Evolutionary conservation across 2,329 filamentous ascomycete genomes (phyloP).

Genomic region (Xylariaceae sp.): DNA sequence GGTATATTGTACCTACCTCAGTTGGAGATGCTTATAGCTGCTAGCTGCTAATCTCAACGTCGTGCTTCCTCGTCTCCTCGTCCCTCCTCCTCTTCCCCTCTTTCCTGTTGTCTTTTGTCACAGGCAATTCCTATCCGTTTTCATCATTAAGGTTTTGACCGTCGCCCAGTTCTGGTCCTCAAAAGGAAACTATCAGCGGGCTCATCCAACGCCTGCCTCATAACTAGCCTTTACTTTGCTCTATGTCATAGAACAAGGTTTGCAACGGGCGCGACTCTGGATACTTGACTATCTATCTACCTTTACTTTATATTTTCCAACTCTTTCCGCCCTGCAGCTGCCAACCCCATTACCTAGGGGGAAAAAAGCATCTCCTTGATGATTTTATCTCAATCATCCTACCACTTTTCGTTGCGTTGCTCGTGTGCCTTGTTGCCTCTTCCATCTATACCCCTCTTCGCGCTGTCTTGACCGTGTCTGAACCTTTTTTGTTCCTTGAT

Average conservation of each 20-base stretch:
- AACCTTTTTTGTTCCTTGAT: neutral
- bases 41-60: slow-evolving; percentile 3
- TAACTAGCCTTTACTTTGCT: neutral
- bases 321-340: neutral
- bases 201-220: neutral
- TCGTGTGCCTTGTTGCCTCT: slow-evolving; percentile 4
- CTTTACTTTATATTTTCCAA: neutral
- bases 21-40: slow-evolving; percentile 2
- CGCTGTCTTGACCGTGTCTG: neutral
- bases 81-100: neutral
- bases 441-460: neutral
- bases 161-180: slow-evolving; percentile 3
- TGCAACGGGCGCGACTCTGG: slow-evolving; percentile 5
- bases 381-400: slow-evolving; percentile 6
- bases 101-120: neutral
- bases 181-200: slow-evolving; percentile 7
- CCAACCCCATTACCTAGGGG: neutral
- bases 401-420: neutral
- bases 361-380: neutral
- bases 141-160: slow-evolving; percentile 28
- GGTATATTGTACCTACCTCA: slow-evolving; percentile 14
- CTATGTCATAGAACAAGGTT: slow-evolving; percentile 1
- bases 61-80: neutral
- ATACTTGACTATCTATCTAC: neutral
- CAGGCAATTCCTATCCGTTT: neutral